These are phyloP conservation scores for Xylaria bambusicola DNA, from an alignment of 495 filamentous ascomycete species.

Conservation along the genomic window DNA sequence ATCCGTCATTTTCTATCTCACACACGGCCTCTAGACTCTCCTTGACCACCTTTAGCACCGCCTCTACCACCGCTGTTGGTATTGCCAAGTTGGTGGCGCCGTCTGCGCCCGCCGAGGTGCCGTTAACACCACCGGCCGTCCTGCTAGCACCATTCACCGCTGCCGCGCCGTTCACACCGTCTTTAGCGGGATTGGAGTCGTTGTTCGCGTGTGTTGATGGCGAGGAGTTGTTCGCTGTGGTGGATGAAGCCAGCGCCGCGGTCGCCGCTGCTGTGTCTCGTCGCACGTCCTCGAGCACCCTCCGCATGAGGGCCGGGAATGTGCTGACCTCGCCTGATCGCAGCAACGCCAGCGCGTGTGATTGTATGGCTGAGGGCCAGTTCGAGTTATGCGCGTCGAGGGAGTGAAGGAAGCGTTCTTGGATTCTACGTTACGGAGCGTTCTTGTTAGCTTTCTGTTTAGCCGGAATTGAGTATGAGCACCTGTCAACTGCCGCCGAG, in stretches of 20 bases:
- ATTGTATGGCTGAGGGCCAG: conserved; percentile 56
- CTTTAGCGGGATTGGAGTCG: conserved; percentile 11
- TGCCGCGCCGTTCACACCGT: conserved; percentile 14
- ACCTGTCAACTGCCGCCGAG: too few relatives aligned
- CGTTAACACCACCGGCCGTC: conserved; percentile 27
- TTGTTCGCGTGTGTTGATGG: conserved; percentile 1
- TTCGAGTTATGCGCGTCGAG: conserved; percentile 53
- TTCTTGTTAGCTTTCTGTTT: not conserved
- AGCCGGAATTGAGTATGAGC: too few relatives aligned
- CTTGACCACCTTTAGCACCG: conserved; percentile 53
- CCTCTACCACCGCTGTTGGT: conserved; percentile 52
- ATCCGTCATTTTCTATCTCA: conserved; percentile 42
- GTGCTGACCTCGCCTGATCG: conserved; percentile 54
- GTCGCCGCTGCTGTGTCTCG: conserved; percentile 41
- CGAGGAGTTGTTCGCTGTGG: conserved; percentile 5
- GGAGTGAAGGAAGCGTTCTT: conserved; percentile 56
- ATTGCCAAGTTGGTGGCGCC: conserved; percentile 43
- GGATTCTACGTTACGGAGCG: conserved; percentile 44
- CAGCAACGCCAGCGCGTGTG: conserved; percentile 53
- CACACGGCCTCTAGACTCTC: conserved; percentile 53
- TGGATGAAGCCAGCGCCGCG: conserved; percentile 19
- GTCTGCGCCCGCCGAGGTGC: conserved; percentile 17
- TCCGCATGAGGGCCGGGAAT: conserved; percentile 53
- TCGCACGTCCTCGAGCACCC: conserved; percentile 56
- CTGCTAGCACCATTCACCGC: conserved; percentile 24